A percentile compares a stretch with the other conserved stretches of the same genome.
phyloP scores from a whole-genome alignment of 1,139 yeast species.

The Lizanozyma gosingica region DNA sequence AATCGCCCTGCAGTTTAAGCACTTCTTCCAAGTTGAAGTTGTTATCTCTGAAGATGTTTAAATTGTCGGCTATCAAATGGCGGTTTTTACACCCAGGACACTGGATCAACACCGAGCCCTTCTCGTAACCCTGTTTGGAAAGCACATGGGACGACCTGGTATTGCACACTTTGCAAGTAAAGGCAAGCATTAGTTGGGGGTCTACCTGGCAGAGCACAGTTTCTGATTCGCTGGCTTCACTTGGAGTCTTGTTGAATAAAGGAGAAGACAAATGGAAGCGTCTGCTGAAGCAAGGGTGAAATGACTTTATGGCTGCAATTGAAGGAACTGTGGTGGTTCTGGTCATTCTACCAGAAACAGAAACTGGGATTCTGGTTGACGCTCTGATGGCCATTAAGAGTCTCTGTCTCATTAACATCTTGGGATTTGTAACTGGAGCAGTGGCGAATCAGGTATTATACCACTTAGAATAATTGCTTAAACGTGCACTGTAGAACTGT shows the following conservation, averaged over 20 bases:
- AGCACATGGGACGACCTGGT: slow-evolving; percentile 79
- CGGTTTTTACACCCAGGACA: slow-evolving; percentile 88
- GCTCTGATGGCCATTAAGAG: no score
- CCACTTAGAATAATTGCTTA: no score
- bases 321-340: no score
- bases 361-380: no score
- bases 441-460: no score
- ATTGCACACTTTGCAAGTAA: slow-evolving; percentile 85
- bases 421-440: no score
- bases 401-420: no score
- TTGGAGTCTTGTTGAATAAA: background rate
- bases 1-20: slow-evolving; percentile 68
- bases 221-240: background rate
- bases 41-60: slow-evolving; percentile 72
- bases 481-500: no score
- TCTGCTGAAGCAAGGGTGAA: no score
- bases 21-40: slow-evolving; percentile 72
- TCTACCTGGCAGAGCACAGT: background rate
- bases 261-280: background rate
- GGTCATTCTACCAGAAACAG: no score
- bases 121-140: slow-evolving; percentile 83
- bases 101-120: slow-evolving; percentile 81
- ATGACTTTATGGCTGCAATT: no score
- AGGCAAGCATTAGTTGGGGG: slow-evolving; percentile 79
- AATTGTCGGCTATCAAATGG: slow-evolving; percentile 88